phyloP scores from a whole-genome alignment of 108 stramenopile genomes.

The Nitzschia putrida region DNA sequence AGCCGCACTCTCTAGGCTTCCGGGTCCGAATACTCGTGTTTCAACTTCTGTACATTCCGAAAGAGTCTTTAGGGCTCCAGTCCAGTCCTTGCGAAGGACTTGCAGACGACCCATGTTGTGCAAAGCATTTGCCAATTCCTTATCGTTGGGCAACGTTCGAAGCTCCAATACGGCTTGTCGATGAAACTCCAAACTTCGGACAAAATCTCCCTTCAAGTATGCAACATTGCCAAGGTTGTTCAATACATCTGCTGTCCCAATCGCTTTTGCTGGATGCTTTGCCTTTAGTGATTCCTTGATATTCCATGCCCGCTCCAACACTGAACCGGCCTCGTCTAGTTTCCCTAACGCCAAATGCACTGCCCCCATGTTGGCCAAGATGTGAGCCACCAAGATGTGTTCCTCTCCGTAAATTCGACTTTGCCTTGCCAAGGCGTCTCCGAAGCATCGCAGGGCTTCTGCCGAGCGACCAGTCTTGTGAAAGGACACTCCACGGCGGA shows the following conservation, averaged over 20 bases:
- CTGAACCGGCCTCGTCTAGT: constrained; percentile 17
- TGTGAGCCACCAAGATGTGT: constrained; percentile 27
- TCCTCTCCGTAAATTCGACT: constrained; percentile 11
- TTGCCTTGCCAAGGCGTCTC: constrained; percentile 30
- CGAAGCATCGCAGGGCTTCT: constrained; percentile 32
- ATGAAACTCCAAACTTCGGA: constrained; percentile 26
- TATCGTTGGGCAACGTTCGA: background rate
- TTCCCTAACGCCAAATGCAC: constrained; percentile 28
- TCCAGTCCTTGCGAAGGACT: constrained; percentile 48
- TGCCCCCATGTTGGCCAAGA: constrained; percentile 33
- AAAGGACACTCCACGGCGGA: constrained; percentile 13
- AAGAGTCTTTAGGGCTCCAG: constrained; percentile 37
- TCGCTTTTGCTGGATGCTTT: constrained; percentile 4
- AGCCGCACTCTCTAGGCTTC: constrained; percentile 24
- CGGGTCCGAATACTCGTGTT: constrained; percentile 25
- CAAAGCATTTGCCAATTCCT: constrained; percentile 50
- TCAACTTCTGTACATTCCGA: constrained; percentile 28
- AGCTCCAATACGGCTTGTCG: constrained; percentile 24
- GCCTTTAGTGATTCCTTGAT: constrained; percentile 22
- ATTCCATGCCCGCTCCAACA: constrained; percentile 16
- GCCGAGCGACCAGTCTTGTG: constrained; percentile 16
- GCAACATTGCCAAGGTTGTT: constrained; percentile 42
- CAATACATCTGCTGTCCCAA: constrained; percentile 29
- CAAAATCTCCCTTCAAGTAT: constrained; percentile 24
- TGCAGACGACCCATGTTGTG: constrained; percentile 68